These are phyloP conservation scores for Dryas integrifolia DNA, from an alignment of 331 rosid genomes.

Conservation along the genomic window DNA sequence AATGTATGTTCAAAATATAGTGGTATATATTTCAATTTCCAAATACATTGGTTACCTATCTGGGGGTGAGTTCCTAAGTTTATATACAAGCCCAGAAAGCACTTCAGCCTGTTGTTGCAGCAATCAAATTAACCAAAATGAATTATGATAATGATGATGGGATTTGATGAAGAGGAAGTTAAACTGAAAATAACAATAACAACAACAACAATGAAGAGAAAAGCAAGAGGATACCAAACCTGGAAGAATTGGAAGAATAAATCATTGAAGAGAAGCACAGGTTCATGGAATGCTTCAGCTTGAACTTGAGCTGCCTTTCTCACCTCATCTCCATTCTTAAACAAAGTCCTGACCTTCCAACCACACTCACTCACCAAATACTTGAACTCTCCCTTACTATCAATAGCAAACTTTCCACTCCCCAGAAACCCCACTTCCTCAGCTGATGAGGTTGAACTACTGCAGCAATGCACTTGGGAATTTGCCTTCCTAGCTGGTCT, in stretches of 20 bases:
- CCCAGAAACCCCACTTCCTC: constrained; percentile 34
- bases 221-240: constrained; percentile 32
- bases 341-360: constrained; percentile 69
- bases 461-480: constrained; percentile 30
- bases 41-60: constrained; percentile 43
- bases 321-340: constrained; percentile 54
- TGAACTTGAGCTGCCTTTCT: constrained; percentile 55
- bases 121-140: neutral
- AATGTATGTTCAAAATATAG: too few relatives aligned
- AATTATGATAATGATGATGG: neutral
- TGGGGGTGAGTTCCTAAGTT: constrained; percentile 63
- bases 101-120: constrained; percentile 60
- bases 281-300: constrained; percentile 77
- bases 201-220: neutral
- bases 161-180: neutral
- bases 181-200: neutral
- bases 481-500: neutral
- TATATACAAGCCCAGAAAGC: constrained; percentile 68
- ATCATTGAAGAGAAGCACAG: constrained; percentile 55
- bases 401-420: constrained; percentile 4
- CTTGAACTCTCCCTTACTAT: constrained; percentile 21
- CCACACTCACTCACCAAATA: constrained; percentile 59
- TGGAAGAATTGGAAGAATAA: constrained; percentile 69
- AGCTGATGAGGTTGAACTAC: constrained; percentile 28
- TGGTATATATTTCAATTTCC: neutral